A percentile compares a stretch with the other conserved stretches of the same genome.
These are phyloP conservation scores for Cicer yamashitae DNA, from an alignment of 306 rosid species.

Conservation along the genomic window DNA sequence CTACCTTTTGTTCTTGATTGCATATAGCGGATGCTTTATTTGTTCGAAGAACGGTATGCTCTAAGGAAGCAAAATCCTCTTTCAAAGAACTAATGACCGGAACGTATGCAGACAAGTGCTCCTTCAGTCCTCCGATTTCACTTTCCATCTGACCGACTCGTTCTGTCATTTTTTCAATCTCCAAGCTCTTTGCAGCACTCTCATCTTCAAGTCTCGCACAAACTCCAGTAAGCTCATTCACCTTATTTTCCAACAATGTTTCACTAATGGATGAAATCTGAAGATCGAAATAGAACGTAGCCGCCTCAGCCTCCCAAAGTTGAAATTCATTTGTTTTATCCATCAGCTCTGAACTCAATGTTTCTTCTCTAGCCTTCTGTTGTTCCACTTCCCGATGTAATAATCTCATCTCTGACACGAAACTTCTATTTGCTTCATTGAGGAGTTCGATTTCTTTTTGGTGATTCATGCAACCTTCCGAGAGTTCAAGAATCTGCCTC, in stretches of 20 bases:
- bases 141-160: constrained; percentile 64
- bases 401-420: constrained; percentile 61
- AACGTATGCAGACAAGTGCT: constrained; percentile 69
- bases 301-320: constrained; percentile 96
- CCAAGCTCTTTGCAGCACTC: constrained; percentile 60
- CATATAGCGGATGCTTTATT: constrained; percentile 45
- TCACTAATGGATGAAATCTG: constrained; percentile 84
- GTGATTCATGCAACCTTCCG: constrained; percentile 63
- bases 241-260: constrained; percentile 81
- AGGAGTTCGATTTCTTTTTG: constrained; percentile 68
- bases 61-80: constrained; percentile 78
- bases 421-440: constrained; percentile 57
- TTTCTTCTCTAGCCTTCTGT: constrained; percentile 70
- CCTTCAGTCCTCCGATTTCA: constrained; percentile 72
- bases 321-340: constrained; percentile 79
- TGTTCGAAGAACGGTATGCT: constrained; percentile 57
- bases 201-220: constrained; percentile 73
- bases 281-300: constrained; percentile 86
- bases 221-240: constrained; percentile 75
- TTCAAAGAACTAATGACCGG: constrained; percentile 79
- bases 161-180: constrained; percentile 66
- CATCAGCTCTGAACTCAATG: constrained; percentile 73
- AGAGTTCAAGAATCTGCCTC: constrained; percentile 67
- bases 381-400: constrained; percentile 71
- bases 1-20: constrained; percentile 60